phyloP scores from a whole-genome alignment of 371 early-diverging fungal species.

The Mucor sp. region DNA sequence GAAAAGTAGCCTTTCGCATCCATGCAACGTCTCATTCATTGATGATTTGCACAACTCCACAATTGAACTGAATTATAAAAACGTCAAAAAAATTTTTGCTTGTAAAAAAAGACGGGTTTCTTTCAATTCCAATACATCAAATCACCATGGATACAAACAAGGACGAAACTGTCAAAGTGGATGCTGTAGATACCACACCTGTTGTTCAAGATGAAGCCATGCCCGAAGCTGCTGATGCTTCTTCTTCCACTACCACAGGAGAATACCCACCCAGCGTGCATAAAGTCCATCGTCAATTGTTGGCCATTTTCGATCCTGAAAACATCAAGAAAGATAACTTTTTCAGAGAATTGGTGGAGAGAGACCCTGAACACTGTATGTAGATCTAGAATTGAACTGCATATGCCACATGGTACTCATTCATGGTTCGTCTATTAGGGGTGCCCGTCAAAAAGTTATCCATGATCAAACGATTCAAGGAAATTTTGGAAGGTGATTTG shows the following conservation, averaged over 20 bases:
- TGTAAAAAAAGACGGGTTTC: too few species aligned
- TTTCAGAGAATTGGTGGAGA: conserved; percentile 44
- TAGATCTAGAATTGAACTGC: neutral
- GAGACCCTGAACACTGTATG: conserved; percentile 49
- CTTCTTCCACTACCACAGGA: neutral
- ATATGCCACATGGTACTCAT: neutral
- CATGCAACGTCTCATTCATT: too few species aligned
- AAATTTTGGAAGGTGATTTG: conserved; percentile 37
- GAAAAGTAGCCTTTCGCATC: too few species aligned
- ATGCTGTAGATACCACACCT: neutral
- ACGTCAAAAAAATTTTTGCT: too few species aligned
- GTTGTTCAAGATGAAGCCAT: neutral
- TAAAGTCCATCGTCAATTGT: conserved; percentile 30
- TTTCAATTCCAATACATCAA: too few species aligned
- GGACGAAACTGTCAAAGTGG: too few species aligned
- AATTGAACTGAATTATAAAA: too few species aligned
- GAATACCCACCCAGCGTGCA: conserved; percentile 13
- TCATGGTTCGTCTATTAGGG: conserved; percentile 27
- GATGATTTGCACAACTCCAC: too few species aligned
- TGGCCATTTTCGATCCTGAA: conserved; percentile 36
- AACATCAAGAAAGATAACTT: conserved; percentile 46
- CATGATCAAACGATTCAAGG: conserved; percentile 47
- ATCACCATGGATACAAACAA: too few species aligned
- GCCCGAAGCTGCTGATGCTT: neutral
- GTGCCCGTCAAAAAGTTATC: conserved; percentile 42